phyloP scores from a whole-genome alignment of 2,329 filamentous ascomycete genomes.

The Mycosphaerella sp. region DNA sequence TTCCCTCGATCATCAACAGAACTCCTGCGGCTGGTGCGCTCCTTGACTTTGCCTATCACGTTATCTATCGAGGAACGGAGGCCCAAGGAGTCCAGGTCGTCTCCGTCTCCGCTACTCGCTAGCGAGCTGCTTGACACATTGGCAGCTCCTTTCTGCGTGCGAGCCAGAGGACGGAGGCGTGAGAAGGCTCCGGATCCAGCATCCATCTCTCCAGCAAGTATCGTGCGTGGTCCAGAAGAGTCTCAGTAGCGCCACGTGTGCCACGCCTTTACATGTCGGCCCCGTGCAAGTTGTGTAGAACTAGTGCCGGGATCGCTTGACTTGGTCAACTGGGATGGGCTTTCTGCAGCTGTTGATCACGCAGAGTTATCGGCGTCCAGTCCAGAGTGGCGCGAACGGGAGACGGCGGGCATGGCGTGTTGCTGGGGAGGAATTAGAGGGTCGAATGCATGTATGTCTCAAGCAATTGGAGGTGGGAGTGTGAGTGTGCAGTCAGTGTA shows the following conservation, averaged over 20 bases:
- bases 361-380: not conserved
- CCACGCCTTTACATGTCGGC: constrained; percentile 1
- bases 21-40: constrained; percentile 29
- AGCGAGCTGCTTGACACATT: constrained; percentile 30
- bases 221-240: not conserved
- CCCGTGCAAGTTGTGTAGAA: not conserved
- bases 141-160: constrained; percentile 22
- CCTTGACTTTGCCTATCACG: constrained; percentile 36
- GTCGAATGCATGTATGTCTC: no score
- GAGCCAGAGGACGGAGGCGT: constrained; percentile 18
- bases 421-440: not conserved
- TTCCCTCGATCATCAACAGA: constrained; percentile 37
- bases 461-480: no score
- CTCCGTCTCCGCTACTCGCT: constrained; percentile 23
- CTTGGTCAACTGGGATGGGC: not conserved
- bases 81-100: constrained; percentile 22
- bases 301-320: not conserved
- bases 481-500: no score
- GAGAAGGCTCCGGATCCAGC: not conserved
- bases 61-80: constrained; percentile 35
- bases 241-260: not conserved
- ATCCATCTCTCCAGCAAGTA: not conserved
- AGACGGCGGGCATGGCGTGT: not conserved
- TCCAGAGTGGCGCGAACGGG: not conserved
- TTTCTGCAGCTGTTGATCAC: not conserved